Evolutionary conservation across 306 rosid species (phyloP), one percentile per base, ranked within the genome.

Genomic region (Prunus dulcis): DNA sequence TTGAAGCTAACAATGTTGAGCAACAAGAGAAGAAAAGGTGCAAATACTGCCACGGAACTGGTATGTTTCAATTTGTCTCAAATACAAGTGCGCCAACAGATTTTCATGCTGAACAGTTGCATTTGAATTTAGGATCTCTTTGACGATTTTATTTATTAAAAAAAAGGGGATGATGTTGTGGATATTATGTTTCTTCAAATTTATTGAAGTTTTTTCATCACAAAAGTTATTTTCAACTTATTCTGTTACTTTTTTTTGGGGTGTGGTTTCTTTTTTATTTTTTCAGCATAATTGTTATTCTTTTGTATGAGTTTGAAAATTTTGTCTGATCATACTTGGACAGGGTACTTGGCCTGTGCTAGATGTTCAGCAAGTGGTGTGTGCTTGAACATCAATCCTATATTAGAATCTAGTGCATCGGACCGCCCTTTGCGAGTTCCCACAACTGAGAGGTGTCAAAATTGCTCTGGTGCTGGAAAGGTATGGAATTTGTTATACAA

Each of bases 281-380:
- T 20, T 10, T 14, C 30, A 0, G 9, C 6, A 22, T 56, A 56
- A 20, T 3, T 17, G 19, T 70, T 30, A 53, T 64, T 30, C 9
- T 20, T 79, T 27, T 12, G 23, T 51, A 38, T 28, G 64, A 57
- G 27, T 47, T 17, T 76, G 19, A 38, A 10, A 70, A n/a, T 17
- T 58, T 76, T 68, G 65, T 38, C 12, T 64, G 20, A 27, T 71
- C 61, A 73, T 71, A 52, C 69, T 11, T 80, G 84, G 58, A 60
- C 73, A 95, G 99, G 99, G 49, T 95, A 95, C 89, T 84, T 95
- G 84, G 90, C 99, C 47, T 92, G 99, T 71, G 97, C 97, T 71
- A 85, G 97, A 73, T 92, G 99, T 82, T 90, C 97, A 6, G 84
- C 96, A 1, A 88, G 97, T 72, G 97, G 99, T 19, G 88, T 86